phyloP scores from a whole-genome alignment of 192 early-diverging fungal species.

The Pecoramyces ruminantium region DNA sequence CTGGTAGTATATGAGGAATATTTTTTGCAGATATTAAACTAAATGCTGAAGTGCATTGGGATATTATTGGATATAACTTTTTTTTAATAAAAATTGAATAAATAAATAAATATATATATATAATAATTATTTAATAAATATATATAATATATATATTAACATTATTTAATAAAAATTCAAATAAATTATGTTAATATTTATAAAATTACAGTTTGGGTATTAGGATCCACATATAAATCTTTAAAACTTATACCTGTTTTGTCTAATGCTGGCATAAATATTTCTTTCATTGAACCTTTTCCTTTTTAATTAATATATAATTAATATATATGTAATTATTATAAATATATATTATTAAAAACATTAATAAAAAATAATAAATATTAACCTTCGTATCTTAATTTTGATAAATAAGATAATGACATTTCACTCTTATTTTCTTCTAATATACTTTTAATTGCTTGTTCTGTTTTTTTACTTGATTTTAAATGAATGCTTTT shows the following conservation, averaged over 20 bases:
- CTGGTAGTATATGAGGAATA: conserved; percentile 6
- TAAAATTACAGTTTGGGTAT: conserved; percentile 8
- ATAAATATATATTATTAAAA: conserved; percentile 1
- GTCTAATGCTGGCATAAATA: not conserved
- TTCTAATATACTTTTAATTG: not conserved
- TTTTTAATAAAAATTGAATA: not conserved
- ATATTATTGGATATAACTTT: conserved; percentile 10
- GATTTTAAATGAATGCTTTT: not conserved
- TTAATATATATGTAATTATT: conserved; percentile 6
- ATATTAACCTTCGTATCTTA: conserved; percentile 3
- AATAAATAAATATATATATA: not conserved
- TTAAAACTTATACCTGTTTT: conserved; percentile 9
- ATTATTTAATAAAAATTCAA: too few relatives aligned
- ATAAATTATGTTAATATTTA: too few relatives aligned
- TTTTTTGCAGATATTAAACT: conserved; percentile 16
- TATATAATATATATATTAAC: too few relatives aligned
- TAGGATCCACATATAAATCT: conserved; percentile 12
- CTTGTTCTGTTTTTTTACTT: not conserved
- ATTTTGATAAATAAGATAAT: not conserved
- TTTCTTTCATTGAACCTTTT: not conserved
- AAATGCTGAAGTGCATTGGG: conserved; percentile 21
- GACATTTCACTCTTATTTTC: not conserved
- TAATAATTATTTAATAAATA: too few relatives aligned
- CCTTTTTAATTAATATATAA: not conserved
- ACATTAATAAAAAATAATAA: conserved; percentile 6